These are phyloP conservation scores for Nannizzia gypsea DNA, from an alignment of 2,329 filamentous ascomycete species.

Conservation along the genomic window DNA sequence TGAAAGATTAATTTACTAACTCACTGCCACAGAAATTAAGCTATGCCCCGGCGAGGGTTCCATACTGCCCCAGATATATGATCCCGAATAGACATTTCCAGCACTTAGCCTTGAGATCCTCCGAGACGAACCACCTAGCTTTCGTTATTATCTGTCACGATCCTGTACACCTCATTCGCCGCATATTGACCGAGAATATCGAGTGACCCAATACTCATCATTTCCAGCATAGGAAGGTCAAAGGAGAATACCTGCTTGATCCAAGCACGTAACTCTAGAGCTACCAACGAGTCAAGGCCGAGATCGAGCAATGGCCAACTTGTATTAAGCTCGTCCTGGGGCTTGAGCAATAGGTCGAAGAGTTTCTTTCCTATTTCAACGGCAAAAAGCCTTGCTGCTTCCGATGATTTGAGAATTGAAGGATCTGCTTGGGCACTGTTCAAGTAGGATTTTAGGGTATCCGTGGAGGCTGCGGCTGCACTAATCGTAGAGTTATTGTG, in stretches of 20 bases:
- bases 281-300: conserved; percentile 16
- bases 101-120: too few relatives aligned
- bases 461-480: neutral
- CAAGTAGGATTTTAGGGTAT: neutral
- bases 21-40: too few relatives aligned
- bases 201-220: neutral
- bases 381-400: conserved; percentile 12
- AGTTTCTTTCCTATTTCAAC: conserved; percentile 18
- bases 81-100: too few relatives aligned
- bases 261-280: conserved; percentile 15
- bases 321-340: conserved; percentile 14
- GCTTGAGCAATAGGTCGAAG: conserved; percentile 14
- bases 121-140: too few relatives aligned
- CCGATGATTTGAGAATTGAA: neutral
- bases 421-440: neutral
- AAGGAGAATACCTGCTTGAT: conserved; percentile 11
- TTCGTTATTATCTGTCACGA: too few relatives aligned
- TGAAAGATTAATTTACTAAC: too few relatives aligned
- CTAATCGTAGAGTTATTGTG: neutral
- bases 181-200: neutral
- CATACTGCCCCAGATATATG: too few relatives aligned
- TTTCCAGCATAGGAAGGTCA: neutral
- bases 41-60: too few relatives aligned
- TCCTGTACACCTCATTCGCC: neutral
- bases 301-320: conserved; percentile 1